Base-by-base conservation (phyloP, 2,329 filamentous ascomycete species). In the Ophiognomonia clavigignenti-juglandacearum region DNA sequence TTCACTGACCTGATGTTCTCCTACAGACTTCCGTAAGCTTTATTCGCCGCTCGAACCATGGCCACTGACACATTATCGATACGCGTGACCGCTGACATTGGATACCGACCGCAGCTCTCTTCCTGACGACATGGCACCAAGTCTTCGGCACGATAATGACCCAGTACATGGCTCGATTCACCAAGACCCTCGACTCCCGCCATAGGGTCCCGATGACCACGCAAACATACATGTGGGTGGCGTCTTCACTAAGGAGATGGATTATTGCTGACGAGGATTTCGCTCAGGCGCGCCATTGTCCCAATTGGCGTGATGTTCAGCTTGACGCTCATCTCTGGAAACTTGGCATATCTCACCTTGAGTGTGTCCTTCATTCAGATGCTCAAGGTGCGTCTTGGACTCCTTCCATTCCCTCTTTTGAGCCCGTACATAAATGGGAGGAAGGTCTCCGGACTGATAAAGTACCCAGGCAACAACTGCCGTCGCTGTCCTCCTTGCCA, bases 301-400 rank as follows among this genome's bases (percentile, higher is more conserved):
- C 90, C 90, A 48, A 95, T 96, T 60, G 90, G 89, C 56, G 67
- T 93, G 62, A 91, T 95, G 73, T 96, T 95, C 80, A 90, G 85
- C 62, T 72, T 95, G 72, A 90, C 85, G 67, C 77, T 96, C 71
- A 95, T 96, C 63, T 95, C 88, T 67, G 88, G 89, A 61, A 95
- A 95, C 71, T 69, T 93, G 70, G 88, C 89, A 58, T 95, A 95
- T 64, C 77, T 95, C 46, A 93, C 95, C 66, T 78, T 95, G 49
- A 90, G 85, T 56, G 90, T 95, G 50, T 86, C 89, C 48, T 95
- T 95, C 68, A 95, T 96, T 61, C 90, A 95, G 74, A 96, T 96
- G 90, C 80, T 96, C 65, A 96, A 96, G 85, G 85, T 88, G 54
- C 11, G 54, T 43, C 20, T 6, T 23, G n/a, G n/a, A 13, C 13